Base-by-base conservation (phyloP, 306 rosid species). In the Crotalaria pallida region DNA sequence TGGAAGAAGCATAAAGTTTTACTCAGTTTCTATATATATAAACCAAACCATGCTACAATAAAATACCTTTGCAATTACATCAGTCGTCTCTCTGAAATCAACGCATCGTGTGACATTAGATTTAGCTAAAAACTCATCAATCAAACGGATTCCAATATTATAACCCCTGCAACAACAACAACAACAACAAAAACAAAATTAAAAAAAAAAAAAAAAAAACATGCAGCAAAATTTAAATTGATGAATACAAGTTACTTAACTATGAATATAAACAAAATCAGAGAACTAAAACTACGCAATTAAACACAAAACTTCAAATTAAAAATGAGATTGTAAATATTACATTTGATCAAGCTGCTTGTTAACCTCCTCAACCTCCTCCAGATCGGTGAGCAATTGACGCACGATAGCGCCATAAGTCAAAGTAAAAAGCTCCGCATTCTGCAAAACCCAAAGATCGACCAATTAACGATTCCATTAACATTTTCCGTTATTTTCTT, bases 361-460 rank as follows among this genome's bases (percentile, higher is more conserved):
- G 92, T 94, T 94, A 26, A 94, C 99, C 85, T 94, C 99, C 65
- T 94, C 97, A 19, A 88, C 97, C 83, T 94, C 99, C 81, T 91
- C 99, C 65, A 94, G 90, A 84, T 94, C 99, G 4, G 99, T 91
- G 50, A 94, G 99, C 88, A 94, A 84, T 70, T 94, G 99, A 47
- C 97, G 97, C 74, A 94, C 97, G 44, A 89, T 87, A n/a, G 99
- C 97, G n/a, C 99, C 99, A 19, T 94, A 94, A n/a, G 99, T 94
- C 77, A 94, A 74, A 12, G 97, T 94, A 83, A 94, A 94, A 1
- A 94, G 88, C 86, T 94, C 99, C 11, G 96, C 97, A 69, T 94
- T 90, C 98, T 94, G 50, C 77, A 81, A 19, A 72, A n/a, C 9
- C 23, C 58, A 41, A 65, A 29, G 41, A 43, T 15, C 12, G 23